Evolutionary conservation across 2,329 filamentous ascomycete genomes (phyloP).

Genomic region (Calonectria naviculata): DNA sequence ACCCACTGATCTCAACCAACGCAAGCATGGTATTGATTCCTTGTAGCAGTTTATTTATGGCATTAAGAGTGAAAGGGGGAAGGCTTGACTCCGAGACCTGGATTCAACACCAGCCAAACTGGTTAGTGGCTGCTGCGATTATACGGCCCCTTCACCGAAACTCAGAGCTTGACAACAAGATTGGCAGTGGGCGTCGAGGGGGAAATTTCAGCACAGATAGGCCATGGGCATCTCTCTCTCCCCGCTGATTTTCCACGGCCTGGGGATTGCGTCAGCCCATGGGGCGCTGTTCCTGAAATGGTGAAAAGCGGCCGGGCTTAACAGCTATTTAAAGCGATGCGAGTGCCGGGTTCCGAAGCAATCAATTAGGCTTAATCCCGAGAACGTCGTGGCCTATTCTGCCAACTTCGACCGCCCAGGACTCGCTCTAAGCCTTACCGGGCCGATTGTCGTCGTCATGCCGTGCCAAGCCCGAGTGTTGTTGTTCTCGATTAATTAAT

Average conservation of each 20-base stretch:
- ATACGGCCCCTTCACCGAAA: too few relatives aligned
- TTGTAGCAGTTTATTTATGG: too few relatives aligned
- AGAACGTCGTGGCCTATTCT: not conserved
- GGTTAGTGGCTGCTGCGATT: too few relatives aligned
- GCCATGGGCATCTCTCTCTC: not conserved
- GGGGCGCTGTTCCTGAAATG: not conserved
- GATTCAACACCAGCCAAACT: too few relatives aligned
- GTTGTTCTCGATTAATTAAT: not conserved
- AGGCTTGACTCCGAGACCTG: too few relatives aligned
- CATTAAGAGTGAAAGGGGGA: too few relatives aligned
- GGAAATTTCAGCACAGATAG: not conserved
- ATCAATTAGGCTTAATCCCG: conserved; percentile 3
- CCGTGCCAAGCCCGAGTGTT: not conserved
- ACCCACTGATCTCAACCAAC: too few relatives aligned
- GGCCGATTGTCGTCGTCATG: conserved; percentile 2
- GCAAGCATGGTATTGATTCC: too few relatives aligned
- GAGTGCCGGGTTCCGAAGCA: conserved; percentile 1
- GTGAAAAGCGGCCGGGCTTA: not conserved
- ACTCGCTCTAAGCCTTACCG: not conserved
- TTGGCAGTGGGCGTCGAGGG: too few relatives aligned
- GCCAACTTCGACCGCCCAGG: not conserved
- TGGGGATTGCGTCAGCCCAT: not conserved
- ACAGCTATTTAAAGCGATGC: not conserved
- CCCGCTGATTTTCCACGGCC: not conserved
- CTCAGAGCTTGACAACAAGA: too few relatives aligned